These are phyloP conservation scores for Allantophomopsis cytisporea DNA, from an alignment of 2,329 filamentous ascomycete genomes.

Conservation along the genomic window DNA sequence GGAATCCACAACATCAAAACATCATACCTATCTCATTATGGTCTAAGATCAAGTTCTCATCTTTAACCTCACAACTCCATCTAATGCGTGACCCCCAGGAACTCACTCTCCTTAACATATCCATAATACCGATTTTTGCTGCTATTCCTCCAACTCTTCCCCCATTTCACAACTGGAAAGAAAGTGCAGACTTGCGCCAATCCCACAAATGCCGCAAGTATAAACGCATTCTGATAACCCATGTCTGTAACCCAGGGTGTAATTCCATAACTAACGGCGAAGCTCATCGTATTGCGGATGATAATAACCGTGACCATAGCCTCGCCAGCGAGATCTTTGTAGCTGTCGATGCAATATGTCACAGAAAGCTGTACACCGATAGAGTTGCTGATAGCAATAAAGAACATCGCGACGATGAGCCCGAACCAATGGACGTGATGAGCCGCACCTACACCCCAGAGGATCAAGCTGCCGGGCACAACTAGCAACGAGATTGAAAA, in stretches of 20 bases:
- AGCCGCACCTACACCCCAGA: slow-evolving; percentile 36
- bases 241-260: slow-evolving; percentile 28
- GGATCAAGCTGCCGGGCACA: slow-evolving; percentile 27
- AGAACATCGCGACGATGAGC: slow-evolving; percentile 30
- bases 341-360: slow-evolving; percentile 32
- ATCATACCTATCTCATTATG: no score
- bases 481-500: slow-evolving; percentile 22
- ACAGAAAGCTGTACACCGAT: slow-evolving; percentile 28
- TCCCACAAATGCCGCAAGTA: slow-evolving; percentile 23
- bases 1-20: no score
- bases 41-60: no score
- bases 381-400: slow-evolving; percentile 27
- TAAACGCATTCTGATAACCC: slow-evolving; percentile 29
- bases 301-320: slow-evolving; percentile 35
- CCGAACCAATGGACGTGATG: slow-evolving; percentile 30
- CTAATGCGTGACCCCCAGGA: slow-evolving; percentile 5
- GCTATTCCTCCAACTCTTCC: slow-evolving; percentile 26
- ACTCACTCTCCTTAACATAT: slow-evolving; percentile 18
- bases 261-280: slow-evolving; percentile 34
- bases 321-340: slow-evolving; percentile 31
- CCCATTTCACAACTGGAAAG: slow-evolving; percentile 32
- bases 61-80: no score
- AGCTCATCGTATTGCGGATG: slow-evolving; percentile 32
- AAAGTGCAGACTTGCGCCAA: slow-evolving; percentile 24
- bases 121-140: slow-evolving; percentile 22